Base-by-base conservation (phyloP, 2,329 filamentous ascomycete genomes). In the Clonostachys rosea region DNA sequence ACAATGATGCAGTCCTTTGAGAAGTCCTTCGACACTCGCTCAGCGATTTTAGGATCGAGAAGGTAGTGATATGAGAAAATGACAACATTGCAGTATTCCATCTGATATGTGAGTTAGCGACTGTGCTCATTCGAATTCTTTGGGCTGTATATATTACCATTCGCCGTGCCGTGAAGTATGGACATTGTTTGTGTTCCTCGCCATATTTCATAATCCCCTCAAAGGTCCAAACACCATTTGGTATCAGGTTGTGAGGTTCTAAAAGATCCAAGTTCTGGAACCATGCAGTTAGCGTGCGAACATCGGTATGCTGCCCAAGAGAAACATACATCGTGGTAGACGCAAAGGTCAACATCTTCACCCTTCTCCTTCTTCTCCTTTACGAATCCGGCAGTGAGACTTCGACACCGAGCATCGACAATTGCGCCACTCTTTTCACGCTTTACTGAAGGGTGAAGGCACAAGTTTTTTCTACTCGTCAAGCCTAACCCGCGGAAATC, bases 41-140 rank as follows among this genome's bases (percentile, higher is more conserved):
- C 94, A 12, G 94, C 94, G 58, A 99, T 99, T 65, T 99, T 99
- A 4, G 94, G 94, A 59, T 99, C 95, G 14, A 99, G 81, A 4
- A 99, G 81, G 61, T 99, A 99, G 67, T 99, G 94, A 62, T 99
- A 99, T 1, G 94, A 99, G 71, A 99, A 99, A 56, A 99, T 99
- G 60, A 99, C 96, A 61, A 99, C 91, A 64, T 99, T 97, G 78
- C 94, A 99, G 62, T 91, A 97, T 59, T 94, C 87, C 92, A 99
- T 97, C 87, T 91, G 54, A 13, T 34, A 37, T 13, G 13, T 30
- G 24, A 45, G 51, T 54, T 18, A 56, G 50, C 24, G 36, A 17
- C 16, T 17, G 20, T n/a, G 9, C 10, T 16, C 7, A 16, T 5
- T 10, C 13, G 13, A 7, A 13, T 9, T 16, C 14, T 16, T 42